Evolutionary conservation across 768 basidiomycete genomes (phyloP).

Genomic region (Multifurca ochricompacta): DNA sequence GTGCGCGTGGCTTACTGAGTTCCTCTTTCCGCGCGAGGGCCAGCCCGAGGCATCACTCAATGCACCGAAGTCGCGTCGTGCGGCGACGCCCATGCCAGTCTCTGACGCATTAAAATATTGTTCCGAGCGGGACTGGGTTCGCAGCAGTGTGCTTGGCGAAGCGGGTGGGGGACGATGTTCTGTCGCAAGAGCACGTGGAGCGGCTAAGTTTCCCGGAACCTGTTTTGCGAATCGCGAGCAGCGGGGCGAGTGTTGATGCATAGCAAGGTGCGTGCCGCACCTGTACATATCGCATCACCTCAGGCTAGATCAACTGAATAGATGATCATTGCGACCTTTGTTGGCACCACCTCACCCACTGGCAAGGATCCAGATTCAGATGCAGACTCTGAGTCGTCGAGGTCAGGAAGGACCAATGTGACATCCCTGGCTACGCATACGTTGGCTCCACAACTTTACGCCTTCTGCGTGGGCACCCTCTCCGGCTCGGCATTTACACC

Average conservation of each 20-base stretch:
- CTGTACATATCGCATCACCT: not conserved
- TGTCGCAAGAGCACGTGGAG: constrained; percentile 68
- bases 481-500: constrained; percentile 68
- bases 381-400: constrained; percentile 27
- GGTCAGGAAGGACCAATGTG: constrained; percentile 30
- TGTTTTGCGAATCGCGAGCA: constrained; percentile 77
- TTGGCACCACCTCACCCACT: not conserved
- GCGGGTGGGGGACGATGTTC: constrained; percentile 83
- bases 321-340: constrained; percentile 18
- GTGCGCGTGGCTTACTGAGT: constrained; percentile 82
- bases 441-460: constrained; percentile 92
- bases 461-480: constrained; percentile 79
- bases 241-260: constrained; percentile 86
- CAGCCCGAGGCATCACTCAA: constrained; percentile 63
- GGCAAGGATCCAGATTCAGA: constrained; percentile 1
- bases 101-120: constrained; percentile 45
- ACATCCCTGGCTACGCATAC: constrained; percentile 65
- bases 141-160: constrained; percentile 51
- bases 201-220: constrained; percentile 59
- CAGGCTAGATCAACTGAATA: not conserved
- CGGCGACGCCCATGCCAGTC: constrained; percentile 51
- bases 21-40: constrained; percentile 69
- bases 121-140: constrained; percentile 70
- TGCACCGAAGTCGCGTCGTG: constrained; percentile 45
- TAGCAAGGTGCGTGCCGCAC: constrained; percentile 60